These are phyloP conservation scores for Pyrenochaeta sp. DNA, from an alignment of 2,329 filamentous ascomycete genomes.

Conservation along the genomic window DNA sequence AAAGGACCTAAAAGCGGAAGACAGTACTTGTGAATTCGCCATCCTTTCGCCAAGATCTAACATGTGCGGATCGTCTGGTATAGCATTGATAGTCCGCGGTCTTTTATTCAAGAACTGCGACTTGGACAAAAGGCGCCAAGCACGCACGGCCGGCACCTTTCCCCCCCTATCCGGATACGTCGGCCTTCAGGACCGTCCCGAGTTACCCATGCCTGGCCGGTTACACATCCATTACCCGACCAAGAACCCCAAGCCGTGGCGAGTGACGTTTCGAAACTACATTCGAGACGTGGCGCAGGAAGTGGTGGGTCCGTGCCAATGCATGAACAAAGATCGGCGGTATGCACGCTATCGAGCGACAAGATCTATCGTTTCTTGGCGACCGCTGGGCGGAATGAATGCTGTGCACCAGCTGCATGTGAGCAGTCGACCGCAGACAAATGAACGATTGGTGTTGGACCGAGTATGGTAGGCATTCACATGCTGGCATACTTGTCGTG, in stretches of 20 bases:
- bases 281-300: constrained; percentile 19
- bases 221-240: constrained; percentile 10
- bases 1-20: too few relatives aligned
- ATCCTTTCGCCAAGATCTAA: too few relatives aligned
- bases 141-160: not conserved
- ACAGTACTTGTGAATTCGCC: too few relatives aligned
- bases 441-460: not conserved
- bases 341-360: constrained; percentile 14
- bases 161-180: constrained; percentile 2
- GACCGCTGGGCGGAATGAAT: constrained; percentile 8
- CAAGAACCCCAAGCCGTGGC: constrained; percentile 15
- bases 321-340: constrained; percentile 6
- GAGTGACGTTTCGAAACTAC: constrained; percentile 9
- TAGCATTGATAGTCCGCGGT: too few relatives aligned
- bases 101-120: too few relatives aligned
- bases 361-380: constrained; percentile 15
- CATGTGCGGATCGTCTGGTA: too few relatives aligned
- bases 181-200: not conserved
- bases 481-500: constrained; percentile 55
- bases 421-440: not conserved
- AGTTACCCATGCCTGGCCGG: constrained; percentile 13
- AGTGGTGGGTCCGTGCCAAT: constrained; percentile 3
- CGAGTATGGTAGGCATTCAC: constrained; percentile 9
- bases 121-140: too few relatives aligned
- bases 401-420: not conserved